Conservation (phyloP, 2,329 filamentous ascomycete species). For the Scopulariopsis brevicaulis region DNA sequence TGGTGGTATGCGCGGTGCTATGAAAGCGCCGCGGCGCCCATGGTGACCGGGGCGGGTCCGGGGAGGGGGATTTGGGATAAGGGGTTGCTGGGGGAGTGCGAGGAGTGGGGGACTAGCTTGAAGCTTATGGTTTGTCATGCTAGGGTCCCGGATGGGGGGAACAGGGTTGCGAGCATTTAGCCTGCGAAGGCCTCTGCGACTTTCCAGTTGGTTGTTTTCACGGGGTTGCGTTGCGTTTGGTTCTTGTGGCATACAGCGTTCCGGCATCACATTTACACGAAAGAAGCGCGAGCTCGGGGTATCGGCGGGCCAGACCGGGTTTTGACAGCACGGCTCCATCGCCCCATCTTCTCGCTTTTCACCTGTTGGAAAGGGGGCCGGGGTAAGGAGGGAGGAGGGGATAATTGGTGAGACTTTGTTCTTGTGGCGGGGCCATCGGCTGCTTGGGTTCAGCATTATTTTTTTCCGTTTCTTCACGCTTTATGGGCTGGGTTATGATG, state of each 20-base stretch:
- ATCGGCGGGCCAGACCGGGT: neutral
- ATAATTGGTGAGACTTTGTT: neutral
- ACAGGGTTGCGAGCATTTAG: conserved; percentile 6
- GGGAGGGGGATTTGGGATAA: conserved; percentile 66
- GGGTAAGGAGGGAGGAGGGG: neutral
- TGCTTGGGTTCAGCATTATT: neutral
- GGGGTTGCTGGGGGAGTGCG: conserved; percentile 69
- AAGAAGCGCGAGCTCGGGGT: neutral
- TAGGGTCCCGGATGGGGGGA: conserved; percentile 52
- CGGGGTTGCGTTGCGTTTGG: neutral
- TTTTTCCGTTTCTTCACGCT: conserved; percentile 1
- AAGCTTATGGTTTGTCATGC: conserved; percentile 88
- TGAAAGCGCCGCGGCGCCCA: conserved; percentile 50
- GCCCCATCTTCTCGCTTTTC: neutral
- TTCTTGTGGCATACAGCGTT: neutral
- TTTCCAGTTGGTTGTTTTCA: conserved; percentile 5
- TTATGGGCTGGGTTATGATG: neutral
- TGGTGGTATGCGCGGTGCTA: conserved; percentile 98
- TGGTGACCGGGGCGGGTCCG: conserved; percentile 9
- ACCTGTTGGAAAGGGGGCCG: neutral
- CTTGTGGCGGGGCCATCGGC: neutral
- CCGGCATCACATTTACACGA: neutral
- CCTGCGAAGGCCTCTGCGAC: too few relatives aligned
- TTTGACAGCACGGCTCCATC: neutral
- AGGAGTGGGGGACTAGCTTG: conserved; percentile 75